Evolutionary conservation across 73 alveolate genomes (phyloP), one percentile per base, ranked within the genome.

Genomic region (Halteria grandinella): DNA sequence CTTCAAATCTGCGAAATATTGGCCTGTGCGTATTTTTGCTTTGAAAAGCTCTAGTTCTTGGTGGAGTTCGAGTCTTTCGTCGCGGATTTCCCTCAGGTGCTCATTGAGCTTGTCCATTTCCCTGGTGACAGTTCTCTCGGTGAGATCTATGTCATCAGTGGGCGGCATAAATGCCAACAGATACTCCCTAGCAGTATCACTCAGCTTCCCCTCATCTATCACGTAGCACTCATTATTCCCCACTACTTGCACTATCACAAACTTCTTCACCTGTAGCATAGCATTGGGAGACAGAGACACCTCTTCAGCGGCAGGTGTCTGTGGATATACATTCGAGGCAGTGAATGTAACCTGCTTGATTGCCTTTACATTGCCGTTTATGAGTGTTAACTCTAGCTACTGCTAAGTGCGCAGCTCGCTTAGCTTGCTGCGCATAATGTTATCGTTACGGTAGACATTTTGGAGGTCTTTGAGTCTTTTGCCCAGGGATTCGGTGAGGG

Each of bases 181-280:
- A 28, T 44, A 66, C 39, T 47, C 47, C 11, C 39, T 5, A 23
- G 51, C 49, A 14, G 36, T 31, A 29, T 66, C 80, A 44, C 36
- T 66, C 3, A 66, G n/a, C 33, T 44, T 44, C 5, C 47, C 21
- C 18, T 66, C 63, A 66, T 66, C 80, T 6, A 66, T 41, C 33
- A 66, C 63, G 21, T 66, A 66, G 69, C 63, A 66, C 31, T 41
- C 66, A 47, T 27, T 41, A 44, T 66, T 66, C n/a, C 66, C 45
- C 6, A 44, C 45, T 23, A 41, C 66, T 41, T 66, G 31, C 2
- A 66, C 80, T 12, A 45, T 57, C 8, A 66, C 37, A 28, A 66
- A 25, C 34, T 57, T 41, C 33, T 41, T 66, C 7, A n/a, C n/a
- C n/a, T n/a, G n/a, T n/a, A n/a, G n/a, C n/a, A n/a, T n/a, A n/a